A percentile compares a stretch with the other conserved stretches of the same genome.
These are phyloP conservation scores for Trematosphaeria pertusa DNA, from an alignment of 2,329 filamentous ascomycete species.

Conservation along the genomic window DNA sequence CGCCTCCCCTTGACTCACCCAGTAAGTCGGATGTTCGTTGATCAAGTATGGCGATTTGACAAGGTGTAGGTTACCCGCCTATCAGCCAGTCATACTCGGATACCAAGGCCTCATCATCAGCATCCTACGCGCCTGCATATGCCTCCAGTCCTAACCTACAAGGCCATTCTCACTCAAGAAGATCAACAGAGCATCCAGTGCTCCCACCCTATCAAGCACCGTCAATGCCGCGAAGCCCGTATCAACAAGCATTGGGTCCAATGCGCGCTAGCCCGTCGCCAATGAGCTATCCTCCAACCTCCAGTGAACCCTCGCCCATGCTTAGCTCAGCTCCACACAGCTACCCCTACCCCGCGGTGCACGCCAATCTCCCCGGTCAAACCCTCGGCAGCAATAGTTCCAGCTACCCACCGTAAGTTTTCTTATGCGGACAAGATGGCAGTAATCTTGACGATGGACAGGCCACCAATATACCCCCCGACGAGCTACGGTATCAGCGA, in stretches of 20 bases:
- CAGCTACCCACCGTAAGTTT: slow-evolving; percentile 42
- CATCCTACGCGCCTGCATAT: slow-evolving; percentile 37
- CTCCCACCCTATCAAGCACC: slow-evolving; percentile 42
- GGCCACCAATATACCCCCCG: slow-evolving; percentile 41
- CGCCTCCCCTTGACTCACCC: slow-evolving; percentile 39
- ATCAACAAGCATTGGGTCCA: slow-evolving; percentile 37
- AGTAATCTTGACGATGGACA: slow-evolving; percentile 23
- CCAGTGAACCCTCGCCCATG: slow-evolving; percentile 27
- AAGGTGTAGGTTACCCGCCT: slow-evolving; percentile 32
- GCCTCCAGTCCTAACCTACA: slow-evolving; percentile 33
- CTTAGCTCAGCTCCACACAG: slow-evolving; percentile 32
- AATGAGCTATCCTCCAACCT: slow-evolving; percentile 26
- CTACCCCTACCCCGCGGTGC: slow-evolving; percentile 43
- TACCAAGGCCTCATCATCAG: slow-evolving; percentile 32
- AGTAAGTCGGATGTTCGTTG: too few relatives aligned
- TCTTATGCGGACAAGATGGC: background rate
- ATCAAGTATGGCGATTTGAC: background rate
- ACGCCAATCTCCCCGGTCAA: slow-evolving; percentile 37
- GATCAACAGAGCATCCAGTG: slow-evolving; percentile 35
- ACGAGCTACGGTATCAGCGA: slow-evolving; percentile 42
- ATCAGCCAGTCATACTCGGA: slow-evolving; percentile 40
- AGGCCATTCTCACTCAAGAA: slow-evolving; percentile 32
- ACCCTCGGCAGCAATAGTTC: slow-evolving; percentile 35
- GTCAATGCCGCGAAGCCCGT: slow-evolving; percentile 40
- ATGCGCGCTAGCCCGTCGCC: slow-evolving; percentile 39